Conservation (phyloP, 2,329 filamentous ascomycete species). For the Ilyonectria sp. region DNA sequence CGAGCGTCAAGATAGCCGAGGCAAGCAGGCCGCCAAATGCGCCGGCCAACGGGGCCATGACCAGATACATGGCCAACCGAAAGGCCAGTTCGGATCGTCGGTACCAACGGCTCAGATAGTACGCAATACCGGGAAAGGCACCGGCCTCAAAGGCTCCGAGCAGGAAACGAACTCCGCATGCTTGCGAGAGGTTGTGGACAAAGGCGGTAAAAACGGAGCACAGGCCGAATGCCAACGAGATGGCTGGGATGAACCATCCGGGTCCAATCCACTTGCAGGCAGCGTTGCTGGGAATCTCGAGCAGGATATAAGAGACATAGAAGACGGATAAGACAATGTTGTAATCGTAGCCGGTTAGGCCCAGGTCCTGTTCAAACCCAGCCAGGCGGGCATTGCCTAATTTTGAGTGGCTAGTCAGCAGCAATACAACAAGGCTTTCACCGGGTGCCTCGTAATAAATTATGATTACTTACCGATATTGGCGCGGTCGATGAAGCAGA, state of each 20-base stretch:
- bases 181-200: constrained; percentile 63
- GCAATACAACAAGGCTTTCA: background rate
- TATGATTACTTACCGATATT: constrained; percentile 71
- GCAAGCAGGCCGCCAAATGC: constrained; percentile 78
- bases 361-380: constrained; percentile 69
- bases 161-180: constrained; percentile 72
- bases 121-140: constrained; percentile 76
- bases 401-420: background rate
- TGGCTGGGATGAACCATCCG: constrained; percentile 74
- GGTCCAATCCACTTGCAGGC: constrained; percentile 76
- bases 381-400: constrained; percentile 67
- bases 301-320: constrained; percentile 77
- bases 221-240: constrained; percentile 71
- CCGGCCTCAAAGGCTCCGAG: constrained; percentile 76
- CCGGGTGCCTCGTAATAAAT: background rate
- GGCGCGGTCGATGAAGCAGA: constrained; percentile 82
- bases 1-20: constrained; percentile 73
- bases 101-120: constrained; percentile 77
- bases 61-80: constrained; percentile 74
- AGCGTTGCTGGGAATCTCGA: constrained; percentile 75
- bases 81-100: constrained; percentile 74
- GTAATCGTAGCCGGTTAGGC: constrained; percentile 72
- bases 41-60: constrained; percentile 76
- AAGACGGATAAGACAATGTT: constrained; percentile 74
- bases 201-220: constrained; percentile 74